Conservation (phyloP, 148 eudicot species). For the Persicaria maculosa region DNA sequence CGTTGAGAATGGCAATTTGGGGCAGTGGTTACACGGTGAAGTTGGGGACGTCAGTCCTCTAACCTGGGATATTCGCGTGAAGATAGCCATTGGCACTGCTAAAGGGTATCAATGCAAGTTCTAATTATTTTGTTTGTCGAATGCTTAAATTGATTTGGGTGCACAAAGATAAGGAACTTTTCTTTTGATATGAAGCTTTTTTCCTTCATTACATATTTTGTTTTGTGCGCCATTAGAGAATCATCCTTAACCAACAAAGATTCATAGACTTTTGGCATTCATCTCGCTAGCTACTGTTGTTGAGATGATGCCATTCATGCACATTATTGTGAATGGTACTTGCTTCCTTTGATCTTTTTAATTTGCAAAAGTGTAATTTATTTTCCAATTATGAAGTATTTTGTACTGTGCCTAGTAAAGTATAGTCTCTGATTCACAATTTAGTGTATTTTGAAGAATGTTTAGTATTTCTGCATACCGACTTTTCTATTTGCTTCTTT, state of each 20-base stretch:
- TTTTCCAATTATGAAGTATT: not conserved
- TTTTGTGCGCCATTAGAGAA: no score
- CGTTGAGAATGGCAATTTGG: conserved; percentile 81
- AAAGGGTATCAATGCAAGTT: conserved; percentile 54
- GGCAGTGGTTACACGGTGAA: conserved; percentile 94
- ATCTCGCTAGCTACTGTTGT: no score
- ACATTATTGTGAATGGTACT: no score
- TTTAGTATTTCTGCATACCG: not conserved
- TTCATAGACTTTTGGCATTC: no score
- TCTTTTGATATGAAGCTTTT: not conserved
- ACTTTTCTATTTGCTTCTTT: not conserved
- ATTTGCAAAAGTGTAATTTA: not conserved
- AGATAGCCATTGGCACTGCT: conserved; percentile 86
- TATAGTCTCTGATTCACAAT: no score
- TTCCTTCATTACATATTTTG: no score
- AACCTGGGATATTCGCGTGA: conserved; percentile 82
- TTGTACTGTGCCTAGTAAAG: not conserved
- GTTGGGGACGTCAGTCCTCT: conserved; percentile 68
- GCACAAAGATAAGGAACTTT: not conserved
- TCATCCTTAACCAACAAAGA: no score
- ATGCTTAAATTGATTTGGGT: not conserved
- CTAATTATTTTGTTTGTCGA: not conserved
- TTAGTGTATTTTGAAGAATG: not conserved
- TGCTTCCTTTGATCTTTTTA: no score
- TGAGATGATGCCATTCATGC: no score